These are phyloP conservation scores for Primulina huaijiensis DNA, from an alignment of 257 asterid species.

Conservation along the genomic window DNA sequence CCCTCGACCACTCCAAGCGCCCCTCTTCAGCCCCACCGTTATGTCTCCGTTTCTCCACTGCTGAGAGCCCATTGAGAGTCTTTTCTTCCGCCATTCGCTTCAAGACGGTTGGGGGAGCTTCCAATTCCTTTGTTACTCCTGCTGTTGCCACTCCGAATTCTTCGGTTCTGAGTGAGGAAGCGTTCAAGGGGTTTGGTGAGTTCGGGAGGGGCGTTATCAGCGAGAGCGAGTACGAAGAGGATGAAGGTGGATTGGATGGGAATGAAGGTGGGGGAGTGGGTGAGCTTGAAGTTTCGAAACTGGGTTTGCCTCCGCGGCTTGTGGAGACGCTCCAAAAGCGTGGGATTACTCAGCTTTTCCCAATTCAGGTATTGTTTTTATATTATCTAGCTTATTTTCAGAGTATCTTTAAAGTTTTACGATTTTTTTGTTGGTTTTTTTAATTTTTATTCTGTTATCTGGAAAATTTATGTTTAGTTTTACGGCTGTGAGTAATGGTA, in stretches of 20 bases:
- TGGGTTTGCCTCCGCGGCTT: conserved; percentile 76
- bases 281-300: conserved; percentile 56
- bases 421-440: background rate
- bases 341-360: conserved; percentile 84
- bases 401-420: background rate
- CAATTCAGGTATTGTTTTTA: conserved; percentile 55
- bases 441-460: background rate
- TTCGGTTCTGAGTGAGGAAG: conserved; percentile 80
- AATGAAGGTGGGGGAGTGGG: conserved; percentile 30
- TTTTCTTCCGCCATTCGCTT: conserved; percentile 25
- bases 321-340: conserved; percentile 68
- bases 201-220: conserved; percentile 43
- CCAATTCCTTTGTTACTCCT: conserved; percentile 46
- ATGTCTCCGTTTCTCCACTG: conserved; percentile 44
- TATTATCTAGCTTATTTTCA: background rate
- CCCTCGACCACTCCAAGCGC: conserved; percentile 39
- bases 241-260: conserved; percentile 35
- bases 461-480: background rate
- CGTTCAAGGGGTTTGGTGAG: conserved; percentile 73
- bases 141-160: conserved; percentile 69
- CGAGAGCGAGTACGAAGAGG: conserved; percentile 43
- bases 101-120: background rate
- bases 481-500: background rate
- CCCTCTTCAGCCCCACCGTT: conserved; percentile 38
- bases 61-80: conserved; percentile 37